phyloP scores from a whole-genome alignment of 495 filamentous ascomycete species.

The Tirmania nivea region DNA sequence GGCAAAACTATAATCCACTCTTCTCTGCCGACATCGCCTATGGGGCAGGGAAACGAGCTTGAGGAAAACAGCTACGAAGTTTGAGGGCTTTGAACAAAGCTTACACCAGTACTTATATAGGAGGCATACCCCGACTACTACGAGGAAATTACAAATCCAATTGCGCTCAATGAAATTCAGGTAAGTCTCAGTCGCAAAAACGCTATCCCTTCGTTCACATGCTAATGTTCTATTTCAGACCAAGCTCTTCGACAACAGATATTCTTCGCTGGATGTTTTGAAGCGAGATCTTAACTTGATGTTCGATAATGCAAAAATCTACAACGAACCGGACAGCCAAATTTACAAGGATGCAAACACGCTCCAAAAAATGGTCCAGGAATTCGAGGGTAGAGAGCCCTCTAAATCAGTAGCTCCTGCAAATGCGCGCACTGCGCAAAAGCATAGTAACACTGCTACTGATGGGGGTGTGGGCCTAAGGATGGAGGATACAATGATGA shows the following conservation, averaged over 20 bases:
- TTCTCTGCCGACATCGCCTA: constrained; percentile 1
- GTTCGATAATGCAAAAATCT: constrained; percentile 17
- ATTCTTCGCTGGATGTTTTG: constrained; percentile 11
- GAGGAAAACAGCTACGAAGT: too few species aligned
- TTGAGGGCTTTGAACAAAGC: too few species aligned
- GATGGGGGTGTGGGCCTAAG: constrained; percentile 2
- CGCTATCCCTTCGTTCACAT: neutral
- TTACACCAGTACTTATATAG: constrained; percentile 5
- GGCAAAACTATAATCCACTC: neutral
- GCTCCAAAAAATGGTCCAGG: constrained; percentile 14
- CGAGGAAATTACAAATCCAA: constrained; percentile 29
- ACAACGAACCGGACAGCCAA: constrained; percentile 20
- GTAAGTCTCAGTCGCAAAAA: too few species aligned
- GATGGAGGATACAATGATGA: constrained; percentile 8
- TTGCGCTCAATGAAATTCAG: constrained; percentile 36
- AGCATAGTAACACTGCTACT: neutral
- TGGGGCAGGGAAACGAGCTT: too few species aligned
- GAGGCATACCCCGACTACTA: constrained; percentile 34
- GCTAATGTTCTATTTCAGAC: neutral
- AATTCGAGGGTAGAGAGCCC: neutral
- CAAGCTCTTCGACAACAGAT: constrained; percentile 14
- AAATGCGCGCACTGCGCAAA: neutral
- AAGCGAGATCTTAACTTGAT: constrained; percentile 16
- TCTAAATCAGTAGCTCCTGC: neutral
- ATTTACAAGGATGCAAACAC: constrained; percentile 17